phyloP scores from a whole-genome alignment of 1,284 basidiomycete species.

The Ceratobasidium sp. region DNA sequence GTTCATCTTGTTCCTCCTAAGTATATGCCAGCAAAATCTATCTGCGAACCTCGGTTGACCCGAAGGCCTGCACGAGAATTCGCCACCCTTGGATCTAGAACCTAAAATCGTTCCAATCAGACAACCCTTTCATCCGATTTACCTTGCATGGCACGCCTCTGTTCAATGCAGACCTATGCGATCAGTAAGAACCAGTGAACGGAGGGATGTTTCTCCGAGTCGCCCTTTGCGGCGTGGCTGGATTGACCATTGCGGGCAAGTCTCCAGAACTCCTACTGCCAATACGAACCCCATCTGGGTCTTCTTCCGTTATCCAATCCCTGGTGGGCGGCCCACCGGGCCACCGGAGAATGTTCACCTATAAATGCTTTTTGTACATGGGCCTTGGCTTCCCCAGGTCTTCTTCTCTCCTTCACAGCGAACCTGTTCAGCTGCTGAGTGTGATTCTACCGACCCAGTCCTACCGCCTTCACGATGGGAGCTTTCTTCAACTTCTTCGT shows the following conservation, averaged over 20 bases:
- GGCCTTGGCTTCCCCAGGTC: constrained; percentile 23
- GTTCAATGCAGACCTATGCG: constrained; percentile 1
- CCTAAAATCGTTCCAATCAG: neutral
- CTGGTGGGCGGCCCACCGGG: neutral
- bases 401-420: constrained; percentile 28
- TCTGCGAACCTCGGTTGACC: neutral
- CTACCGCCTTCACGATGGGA: constrained; percentile 18
- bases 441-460: constrained; percentile 23
- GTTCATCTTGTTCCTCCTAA: neutral
- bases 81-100: constrained; percentile 4
- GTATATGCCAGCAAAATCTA: neutral
- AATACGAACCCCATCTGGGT: constrained; percentile 21
- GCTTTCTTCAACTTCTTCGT: constrained; percentile 35
- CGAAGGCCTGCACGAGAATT: neutral
- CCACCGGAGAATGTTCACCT: constrained; percentile 6
- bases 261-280: neutral
- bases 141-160: neutral
- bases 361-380: constrained; percentile 17
- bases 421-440: neutral
- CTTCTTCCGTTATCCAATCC: constrained; percentile 10
- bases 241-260: neutral
- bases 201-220: constrained; percentile 27
- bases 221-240: neutral
- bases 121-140: constrained; percentile 2
- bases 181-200: constrained; percentile 16